Evolutionary conservation across 371 early-diverging fungal genomes (phyloP).

Genomic region (Mortierella sp.): DNA sequence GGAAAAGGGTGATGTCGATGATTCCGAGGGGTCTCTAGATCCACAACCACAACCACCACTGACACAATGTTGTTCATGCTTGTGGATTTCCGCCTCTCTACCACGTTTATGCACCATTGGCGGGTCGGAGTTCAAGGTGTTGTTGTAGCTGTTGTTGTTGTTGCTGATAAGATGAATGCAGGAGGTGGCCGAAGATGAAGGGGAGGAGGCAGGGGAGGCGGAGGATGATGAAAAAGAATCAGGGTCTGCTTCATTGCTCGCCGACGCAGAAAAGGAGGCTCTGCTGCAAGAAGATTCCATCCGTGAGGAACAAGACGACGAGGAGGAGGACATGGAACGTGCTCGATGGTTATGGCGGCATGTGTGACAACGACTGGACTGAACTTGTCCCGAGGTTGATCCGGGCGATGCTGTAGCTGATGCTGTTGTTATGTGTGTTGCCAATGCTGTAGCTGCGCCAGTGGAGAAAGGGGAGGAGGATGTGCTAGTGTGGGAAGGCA

Average conservation of each 20-base stretch:
- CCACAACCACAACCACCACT: not conserved
- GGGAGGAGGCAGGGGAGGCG: not conserved
- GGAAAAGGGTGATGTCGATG: not conserved
- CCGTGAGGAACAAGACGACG: not conserved
- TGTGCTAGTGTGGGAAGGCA: not conserved
- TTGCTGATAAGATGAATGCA: not conserved
- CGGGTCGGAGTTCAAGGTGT: conserved; percentile 23
- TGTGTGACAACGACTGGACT: conserved; percentile 6
- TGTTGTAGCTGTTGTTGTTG: not conserved
- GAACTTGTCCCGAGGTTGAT: not conserved
- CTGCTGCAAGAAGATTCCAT: conserved; percentile 2
- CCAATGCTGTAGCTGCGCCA: not conserved
- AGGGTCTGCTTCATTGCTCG: conserved; percentile 3
- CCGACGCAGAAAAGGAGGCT: not conserved
- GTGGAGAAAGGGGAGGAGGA: not conserved
- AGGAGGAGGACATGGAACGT: conserved; percentile 1
- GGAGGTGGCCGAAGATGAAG: not conserved
- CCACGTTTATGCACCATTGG: conserved; percentile 52
- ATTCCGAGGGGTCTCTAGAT: not conserved
- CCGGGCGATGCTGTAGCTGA: not conserved
- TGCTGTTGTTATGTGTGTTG: not conserved
- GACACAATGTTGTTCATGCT: not conserved
- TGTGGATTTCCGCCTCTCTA: conserved; percentile 22
- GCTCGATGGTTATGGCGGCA: not conserved
- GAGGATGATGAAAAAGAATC: not conserved